Conservation (phyloP, 257 asterid genomes). For the Capsicum baccatum region DNA sequence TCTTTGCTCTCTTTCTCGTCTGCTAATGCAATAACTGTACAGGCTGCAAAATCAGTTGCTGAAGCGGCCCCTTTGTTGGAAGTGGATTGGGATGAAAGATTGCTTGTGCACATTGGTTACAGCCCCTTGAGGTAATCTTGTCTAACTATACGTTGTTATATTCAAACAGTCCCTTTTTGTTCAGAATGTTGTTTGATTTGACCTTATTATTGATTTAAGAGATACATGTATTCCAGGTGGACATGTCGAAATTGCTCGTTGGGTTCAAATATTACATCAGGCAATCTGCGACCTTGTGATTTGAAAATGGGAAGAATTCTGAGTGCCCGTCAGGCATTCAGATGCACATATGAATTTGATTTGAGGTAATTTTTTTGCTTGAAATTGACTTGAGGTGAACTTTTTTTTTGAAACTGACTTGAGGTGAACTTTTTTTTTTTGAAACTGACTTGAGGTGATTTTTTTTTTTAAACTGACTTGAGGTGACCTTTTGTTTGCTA, state of each 20-base stretch:
- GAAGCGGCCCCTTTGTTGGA: conserved; percentile 64
- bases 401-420: no score
- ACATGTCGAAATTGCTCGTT: conserved; percentile 83
- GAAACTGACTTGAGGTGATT: no score
- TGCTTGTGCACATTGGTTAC: conserved; percentile 82
- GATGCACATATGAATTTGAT: conserved; percentile 80
- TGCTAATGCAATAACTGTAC: conserved; percentile 33
- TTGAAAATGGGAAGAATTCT: conserved; percentile 88
- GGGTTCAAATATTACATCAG: conserved; percentile 69
- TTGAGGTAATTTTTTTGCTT: conserved; percentile 52
- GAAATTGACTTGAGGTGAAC: no score
- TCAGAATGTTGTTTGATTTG: background rate
- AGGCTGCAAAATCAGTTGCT: conserved; percentile 85
- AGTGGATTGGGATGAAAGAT: conserved; percentile 65
- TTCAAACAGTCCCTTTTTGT: background rate
- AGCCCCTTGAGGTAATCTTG: conserved; percentile 86
- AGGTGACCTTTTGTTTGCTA: conserved; percentile 20
- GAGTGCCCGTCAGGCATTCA: conserved; percentile 76
- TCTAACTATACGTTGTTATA: conserved; percentile 10
- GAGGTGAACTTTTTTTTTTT: no score
- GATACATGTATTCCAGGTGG: conserved; percentile 62
- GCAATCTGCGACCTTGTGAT: conserved; percentile 87
- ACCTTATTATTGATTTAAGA: conserved; percentile 1
- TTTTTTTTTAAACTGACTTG: no score
- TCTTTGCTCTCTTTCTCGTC: background rate